These are phyloP conservation scores for Melanomma pulvis-pyrius DNA, from an alignment of 495 filamentous ascomycete species.

Conservation along the genomic window DNA sequence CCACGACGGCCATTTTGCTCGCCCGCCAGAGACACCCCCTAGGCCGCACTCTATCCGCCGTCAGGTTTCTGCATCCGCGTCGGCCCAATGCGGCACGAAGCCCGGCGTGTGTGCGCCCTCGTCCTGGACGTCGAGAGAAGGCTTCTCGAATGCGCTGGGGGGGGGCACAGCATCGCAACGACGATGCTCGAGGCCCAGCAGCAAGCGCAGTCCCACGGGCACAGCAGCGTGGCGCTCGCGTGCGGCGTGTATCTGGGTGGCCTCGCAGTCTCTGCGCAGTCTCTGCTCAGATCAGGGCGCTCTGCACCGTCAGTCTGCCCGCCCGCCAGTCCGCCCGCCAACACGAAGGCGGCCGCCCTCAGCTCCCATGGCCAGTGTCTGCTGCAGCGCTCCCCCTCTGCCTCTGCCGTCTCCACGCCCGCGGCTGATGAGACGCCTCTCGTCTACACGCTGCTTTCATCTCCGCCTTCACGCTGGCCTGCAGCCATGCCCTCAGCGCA, in stretches of 20 bases:
- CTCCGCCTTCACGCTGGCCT: conserved; percentile 23
- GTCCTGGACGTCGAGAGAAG: conserved; percentile 22
- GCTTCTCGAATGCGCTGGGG: conserved; percentile 31
- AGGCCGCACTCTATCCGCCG: conserved; percentile 24
- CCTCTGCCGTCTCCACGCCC: conserved; percentile 32
- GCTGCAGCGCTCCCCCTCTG: not conserved
- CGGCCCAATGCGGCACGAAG: conserved; percentile 26
- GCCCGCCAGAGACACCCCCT: conserved; percentile 26
- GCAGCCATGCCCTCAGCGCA: conserved; percentile 25
- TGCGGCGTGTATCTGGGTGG: conserved; percentile 1
- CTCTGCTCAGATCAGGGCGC: not conserved
- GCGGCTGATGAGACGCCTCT: conserved; percentile 10
- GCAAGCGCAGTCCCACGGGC: conserved; percentile 15
- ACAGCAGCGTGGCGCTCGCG: conserved; percentile 11
- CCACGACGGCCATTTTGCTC: conserved; percentile 27
- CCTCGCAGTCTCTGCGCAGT: conserved; percentile 2
- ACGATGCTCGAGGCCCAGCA: conserved; percentile 18
- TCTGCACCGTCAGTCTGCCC: not conserved
- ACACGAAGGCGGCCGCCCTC: conserved; percentile 4
- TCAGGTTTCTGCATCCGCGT: conserved; percentile 22
- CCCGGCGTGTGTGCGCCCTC: conserved; percentile 29
- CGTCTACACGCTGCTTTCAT: conserved; percentile 20
- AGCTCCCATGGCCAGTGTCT: conserved; percentile 21
- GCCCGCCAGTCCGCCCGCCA: conserved; percentile 14
- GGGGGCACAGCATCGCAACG: conserved; percentile 1